Evolutionary conservation across 805 yeast species (phyloP), one percentile per base, ranked within the genome.

Genomic region (Cyberlindnera suaveolens): DNA sequence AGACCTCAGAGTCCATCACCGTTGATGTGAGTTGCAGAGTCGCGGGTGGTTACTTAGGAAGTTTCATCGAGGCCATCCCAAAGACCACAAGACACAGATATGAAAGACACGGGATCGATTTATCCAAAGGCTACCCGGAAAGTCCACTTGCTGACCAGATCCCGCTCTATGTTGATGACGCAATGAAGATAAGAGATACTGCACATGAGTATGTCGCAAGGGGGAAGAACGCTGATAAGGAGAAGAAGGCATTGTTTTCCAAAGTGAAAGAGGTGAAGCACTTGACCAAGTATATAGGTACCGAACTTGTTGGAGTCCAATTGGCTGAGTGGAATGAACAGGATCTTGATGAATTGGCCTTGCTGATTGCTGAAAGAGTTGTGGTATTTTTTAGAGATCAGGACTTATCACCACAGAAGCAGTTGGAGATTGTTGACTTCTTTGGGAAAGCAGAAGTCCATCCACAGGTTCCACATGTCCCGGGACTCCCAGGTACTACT

Each of bases 301-400:
- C 78, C n/a, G 78, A 72, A 47, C 62, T 73, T 43, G 64, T 67
- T 35, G 78, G 77, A 16, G 55, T 73, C 34, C 75, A 72, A 52
- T 55, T 73, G 33, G 56, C 60, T 5, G 71, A 70, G 26, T 56
- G 73, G 43, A 64, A 57, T 34, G 69, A 71, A 42, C 46, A 63
- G 49, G 77, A 73, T 52, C 62, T 57, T 41, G 75, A 73, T 51
- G 76, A 73, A 54, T 61, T 73, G 44, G 77, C 77, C 5, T 57
- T 71, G 13, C 53, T 73, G 37, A 60, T 71, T 32, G 72, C 76
- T 17, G 75, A 71, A 54, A 64, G 78, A 52, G 69, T 66, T 14
- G 77, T 72, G 32, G 78, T 74, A n/a, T 72, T 74, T 50, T 72
- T 74, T 14, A 48, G 51, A 48, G 43, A 48, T 31, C 51, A 48